Evolutionary conservation across 2,329 filamentous ascomycete species (phyloP).

Genomic region (Sclerotinia nivalis): DNA sequence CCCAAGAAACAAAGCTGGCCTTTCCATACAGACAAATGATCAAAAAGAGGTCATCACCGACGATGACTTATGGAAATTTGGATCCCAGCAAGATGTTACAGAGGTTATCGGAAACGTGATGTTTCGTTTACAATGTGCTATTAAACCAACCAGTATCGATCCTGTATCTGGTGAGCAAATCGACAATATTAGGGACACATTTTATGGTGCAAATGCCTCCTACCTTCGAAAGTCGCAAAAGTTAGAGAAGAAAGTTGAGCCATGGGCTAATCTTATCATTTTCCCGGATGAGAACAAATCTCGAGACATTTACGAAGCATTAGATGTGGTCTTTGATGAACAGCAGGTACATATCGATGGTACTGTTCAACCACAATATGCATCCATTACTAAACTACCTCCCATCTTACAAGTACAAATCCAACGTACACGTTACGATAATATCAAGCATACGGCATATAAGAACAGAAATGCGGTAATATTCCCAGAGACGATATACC

Average conservation of each 20-base stretch:
- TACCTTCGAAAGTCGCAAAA: slow-evolving; percentile 55
- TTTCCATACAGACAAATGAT: slow-evolving; percentile 38
- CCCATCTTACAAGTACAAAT: slow-evolving; percentile 89
- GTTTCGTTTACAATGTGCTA: slow-evolving; percentile 86
- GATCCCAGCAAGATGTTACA: slow-evolving; percentile 83
- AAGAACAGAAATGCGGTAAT: slow-evolving; percentile 78
- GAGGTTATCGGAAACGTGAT: slow-evolving; percentile 94
- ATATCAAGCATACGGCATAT: slow-evolving; percentile 56
- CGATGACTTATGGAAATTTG: slow-evolving; percentile 42
- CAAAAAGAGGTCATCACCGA: slow-evolving; percentile 36
- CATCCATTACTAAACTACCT: slow-evolving; percentile 73
- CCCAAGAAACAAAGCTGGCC: slow-evolving; percentile 41
- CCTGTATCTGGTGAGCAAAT: slow-evolving; percentile 70
- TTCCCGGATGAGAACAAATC: slow-evolving; percentile 53
- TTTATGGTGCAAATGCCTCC: slow-evolving; percentile 63
- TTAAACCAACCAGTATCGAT: slow-evolving; percentile 67
- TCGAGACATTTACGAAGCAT: slow-evolving; percentile 75
- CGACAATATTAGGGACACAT: slow-evolving; percentile 74
- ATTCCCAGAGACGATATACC: slow-evolving; percentile 77
- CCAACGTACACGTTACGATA: slow-evolving; percentile 75
- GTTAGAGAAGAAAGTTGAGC: slow-evolving; percentile 47
- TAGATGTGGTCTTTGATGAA: slow-evolving; percentile 82
- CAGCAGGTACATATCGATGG: slow-evolving; percentile 70
- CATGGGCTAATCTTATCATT: slow-evolving; percentile 58
- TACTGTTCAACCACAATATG: slow-evolving; percentile 61